Evolutionary conservation across 192 early-diverging fungal genomes (phyloP).

Genomic region (Coemansia sp.): DNA sequence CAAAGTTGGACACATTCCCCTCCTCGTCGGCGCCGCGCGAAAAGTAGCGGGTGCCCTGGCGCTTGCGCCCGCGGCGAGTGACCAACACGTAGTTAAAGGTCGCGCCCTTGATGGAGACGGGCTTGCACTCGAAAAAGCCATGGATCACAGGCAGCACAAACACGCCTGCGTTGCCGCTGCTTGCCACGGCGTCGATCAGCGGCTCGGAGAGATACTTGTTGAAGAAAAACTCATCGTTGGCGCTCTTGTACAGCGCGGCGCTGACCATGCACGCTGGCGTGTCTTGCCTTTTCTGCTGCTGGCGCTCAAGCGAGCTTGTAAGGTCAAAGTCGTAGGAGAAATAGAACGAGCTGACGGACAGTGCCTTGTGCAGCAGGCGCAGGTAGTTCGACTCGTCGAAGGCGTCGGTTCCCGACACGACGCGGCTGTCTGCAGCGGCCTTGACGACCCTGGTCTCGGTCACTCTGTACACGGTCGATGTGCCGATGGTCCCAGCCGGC

Average conservation of each 20-base stretch:
- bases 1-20: slow-evolving; percentile 95
- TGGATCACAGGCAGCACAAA: slow-evolving; percentile 90
- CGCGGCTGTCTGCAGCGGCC: slow-evolving; percentile 22
- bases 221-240: slow-evolving; percentile 95
- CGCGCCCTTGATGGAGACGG: slow-evolving; percentile 62
- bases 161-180: slow-evolving; percentile 42
- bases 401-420: slow-evolving; percentile 26
- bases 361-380: slow-evolving; percentile 55
- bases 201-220: slow-evolving; percentile 70
- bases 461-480: slow-evolving; percentile 41
- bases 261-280: background rate
- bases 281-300: slow-evolving; percentile 34
- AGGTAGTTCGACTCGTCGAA: slow-evolving; percentile 66
- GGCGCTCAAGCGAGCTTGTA: slow-evolving; percentile 79
- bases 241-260: slow-evolving; percentile 41
- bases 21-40: slow-evolving; percentile 87
- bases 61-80: slow-evolving; percentile 76
- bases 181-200: slow-evolving; percentile 57
- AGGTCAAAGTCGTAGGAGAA: slow-evolving; percentile 88
- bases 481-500: slow-evolving; percentile 34
- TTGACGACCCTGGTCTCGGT: slow-evolving; percentile 44
- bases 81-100: slow-evolving; percentile 77
- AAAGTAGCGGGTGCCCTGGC: slow-evolving; percentile 88
- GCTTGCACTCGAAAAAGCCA: slow-evolving; percentile 70
- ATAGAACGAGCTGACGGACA: slow-evolving; percentile 61